Conservation (phyloP, 352 stramenopile species). For the Elongisporangium undulatum region DNA sequence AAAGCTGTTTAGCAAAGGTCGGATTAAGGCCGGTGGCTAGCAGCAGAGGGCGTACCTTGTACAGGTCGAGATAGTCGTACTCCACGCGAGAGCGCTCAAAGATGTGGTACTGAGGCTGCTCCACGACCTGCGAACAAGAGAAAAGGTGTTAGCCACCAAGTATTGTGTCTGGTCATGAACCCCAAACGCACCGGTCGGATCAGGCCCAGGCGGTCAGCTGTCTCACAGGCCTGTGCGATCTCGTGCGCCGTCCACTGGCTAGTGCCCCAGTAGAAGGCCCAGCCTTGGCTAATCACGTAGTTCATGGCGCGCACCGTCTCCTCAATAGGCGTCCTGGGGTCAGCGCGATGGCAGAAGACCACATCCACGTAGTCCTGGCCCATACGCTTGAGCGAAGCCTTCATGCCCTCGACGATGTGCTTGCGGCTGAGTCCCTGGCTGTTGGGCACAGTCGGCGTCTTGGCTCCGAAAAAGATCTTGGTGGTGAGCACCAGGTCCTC, state of each 20-base stretch:
- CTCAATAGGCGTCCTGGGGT: conserved; percentile 48
- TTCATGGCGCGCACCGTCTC: conserved; percentile 61
- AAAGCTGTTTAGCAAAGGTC: too few species aligned
- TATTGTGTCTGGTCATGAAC: too few species aligned
- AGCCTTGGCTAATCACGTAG: conserved; percentile 44
- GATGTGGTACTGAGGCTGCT: conserved; percentile 77
- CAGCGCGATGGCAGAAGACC: conserved; percentile 47
- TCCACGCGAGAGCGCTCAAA: conserved; percentile 65
- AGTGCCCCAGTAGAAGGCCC: conserved; percentile 57
- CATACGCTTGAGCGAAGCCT: conserved; percentile 30
- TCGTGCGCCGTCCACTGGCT: conserved; percentile 10
- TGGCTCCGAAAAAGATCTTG: conserved; percentile 41
- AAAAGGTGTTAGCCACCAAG: too few species aligned
- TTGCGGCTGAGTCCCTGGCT: conserved; percentile 24
- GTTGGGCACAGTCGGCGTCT: conserved; percentile 11
- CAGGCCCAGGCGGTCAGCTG: conserved; percentile 22
- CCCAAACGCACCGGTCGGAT: conserved; percentile 22
- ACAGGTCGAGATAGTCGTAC: conserved; percentile 62
- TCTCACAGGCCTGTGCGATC: conserved; percentile 33
- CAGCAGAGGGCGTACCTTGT: too few species aligned
- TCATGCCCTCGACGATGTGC: conserved; percentile 38
- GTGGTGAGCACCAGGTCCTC: conserved; percentile 47
- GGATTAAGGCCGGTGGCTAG: too few species aligned
- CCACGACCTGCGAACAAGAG: too few species aligned
- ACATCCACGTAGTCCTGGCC: conserved; percentile 46